Evolutionary conservation across 2,329 filamentous ascomycete genomes (phyloP).

Genomic region (Leptographium lundbergii): DNA sequence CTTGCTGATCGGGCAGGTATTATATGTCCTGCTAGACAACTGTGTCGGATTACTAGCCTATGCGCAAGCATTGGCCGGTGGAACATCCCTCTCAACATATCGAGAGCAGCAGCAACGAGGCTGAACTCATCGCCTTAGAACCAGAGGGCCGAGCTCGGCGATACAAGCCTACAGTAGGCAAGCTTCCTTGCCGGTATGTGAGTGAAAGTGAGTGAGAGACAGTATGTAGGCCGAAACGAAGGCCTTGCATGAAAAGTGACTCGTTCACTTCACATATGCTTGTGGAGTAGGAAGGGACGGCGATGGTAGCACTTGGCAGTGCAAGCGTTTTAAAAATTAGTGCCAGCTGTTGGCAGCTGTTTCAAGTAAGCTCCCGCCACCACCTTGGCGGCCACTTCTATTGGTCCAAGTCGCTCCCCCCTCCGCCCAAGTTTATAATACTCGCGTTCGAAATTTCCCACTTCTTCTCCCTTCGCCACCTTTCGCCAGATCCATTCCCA

Average conservation of each 20-base stretch:
- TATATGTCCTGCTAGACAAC: background rate
- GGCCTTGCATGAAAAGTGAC: no score
- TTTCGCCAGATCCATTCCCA: background rate
- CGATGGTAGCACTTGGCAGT: background rate
- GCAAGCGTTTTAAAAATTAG: background rate
- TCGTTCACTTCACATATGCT: no score
- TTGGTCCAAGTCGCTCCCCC: background rate
- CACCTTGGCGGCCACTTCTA: background rate
- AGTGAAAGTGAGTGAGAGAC: no score
- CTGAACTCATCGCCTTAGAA: no score
- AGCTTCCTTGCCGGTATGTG: no score
- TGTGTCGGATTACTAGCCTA: background rate
- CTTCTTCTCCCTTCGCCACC: background rate
- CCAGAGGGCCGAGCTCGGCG: no score
- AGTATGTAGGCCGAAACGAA: no score
- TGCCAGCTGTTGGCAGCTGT: background rate
- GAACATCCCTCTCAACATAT: background rate
- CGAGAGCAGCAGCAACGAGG: background rate
- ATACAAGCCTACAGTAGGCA: no score
- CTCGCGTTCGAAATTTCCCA: background rate
- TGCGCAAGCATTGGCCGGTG: background rate
- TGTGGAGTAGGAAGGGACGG: no score
- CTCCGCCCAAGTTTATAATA: background rate
- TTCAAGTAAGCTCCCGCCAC: background rate
- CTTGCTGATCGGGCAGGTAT: constrained; percentile 12